Base-by-base conservation (phyloP, 2,329 filamentous ascomycete species). In the Mollisia scopiformis region DNA sequence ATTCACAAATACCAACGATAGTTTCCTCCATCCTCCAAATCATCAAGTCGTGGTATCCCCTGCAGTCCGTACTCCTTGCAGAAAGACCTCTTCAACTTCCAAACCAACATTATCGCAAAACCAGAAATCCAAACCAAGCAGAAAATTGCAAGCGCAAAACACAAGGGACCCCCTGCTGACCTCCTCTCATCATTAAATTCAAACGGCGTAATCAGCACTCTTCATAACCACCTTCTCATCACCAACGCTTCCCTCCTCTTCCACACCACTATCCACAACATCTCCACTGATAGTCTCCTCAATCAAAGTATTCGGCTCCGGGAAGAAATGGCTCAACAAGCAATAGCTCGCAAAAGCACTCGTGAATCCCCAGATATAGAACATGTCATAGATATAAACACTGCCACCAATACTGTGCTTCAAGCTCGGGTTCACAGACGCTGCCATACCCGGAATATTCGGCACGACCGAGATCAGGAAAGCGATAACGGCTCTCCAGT, bases 341-440 rank as follows among this genome's bases (percentile, higher is more conserved):
- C 52, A 62, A 53, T 77, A 77, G 4, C 74, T 55, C 4, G 72
- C 53, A 52, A 76, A 75, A 0, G 74, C 73, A 37, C 70, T 72
- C 3, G 67, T 72, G 64, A 76, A 78, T 4, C 75, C 75, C 65
- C 73, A 76, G 6, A 76, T 69, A 47, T 75, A 76, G 55, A 74
- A 73, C 66, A 76, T 73, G 61, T 73, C 69, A 56, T 75, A 75
- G 37, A 76, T 64, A 49, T 75, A 72, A 31, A 70, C 63, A 21
- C 66, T 71, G 37, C 70, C 71, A 33, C 70, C 69, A 53, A 77
- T 72, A n/a, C 43, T 30, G 14, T 14, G 27, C 6, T 62, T 54
- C 3, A 70, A 46, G 6, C 57, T 59, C 0, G 63, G 57, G 30
- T 69, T 70, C 33, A 68, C 65, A 21, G 57, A 55, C 7, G 66